Percentiles rank a stretch among this genome's conserved stretches.
Evolutionary conservation across 305 asterid genomes (phyloP).

Genomic region (Galium porrigens): DNA sequence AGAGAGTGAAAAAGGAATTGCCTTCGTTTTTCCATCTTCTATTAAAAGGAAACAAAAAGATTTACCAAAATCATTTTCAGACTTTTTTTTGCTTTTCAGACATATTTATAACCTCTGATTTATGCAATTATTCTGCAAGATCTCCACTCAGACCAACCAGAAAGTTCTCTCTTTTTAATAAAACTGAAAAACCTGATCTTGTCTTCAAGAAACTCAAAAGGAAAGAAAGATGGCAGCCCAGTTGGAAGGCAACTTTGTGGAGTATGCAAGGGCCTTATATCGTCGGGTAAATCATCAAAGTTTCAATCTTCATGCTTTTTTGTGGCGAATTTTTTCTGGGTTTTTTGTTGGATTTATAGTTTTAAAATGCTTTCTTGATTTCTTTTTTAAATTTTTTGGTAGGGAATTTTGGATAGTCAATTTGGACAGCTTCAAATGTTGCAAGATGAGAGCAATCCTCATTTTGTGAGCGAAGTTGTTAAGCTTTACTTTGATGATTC

Average conservation of each 20-base stretch:
- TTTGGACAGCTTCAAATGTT: conserved; percentile 56
- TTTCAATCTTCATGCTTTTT: neutral
- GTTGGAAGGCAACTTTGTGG: conserved; percentile 52
- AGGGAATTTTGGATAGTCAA: conserved; percentile 66
- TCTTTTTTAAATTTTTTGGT: neutral
- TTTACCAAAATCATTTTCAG: conserved; percentile 23
- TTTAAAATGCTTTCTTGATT: neutral
- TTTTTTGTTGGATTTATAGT: neutral
- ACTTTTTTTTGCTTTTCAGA: too few relatives aligned
- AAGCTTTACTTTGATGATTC: conserved; percentile 71
- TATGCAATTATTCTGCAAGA: conserved; percentile 21
- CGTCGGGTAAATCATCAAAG: conserved; percentile 32
- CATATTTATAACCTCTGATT: conserved; percentile 25
- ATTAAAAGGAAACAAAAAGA: conserved; percentile 14
- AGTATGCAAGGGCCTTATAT: conserved; percentile 32
- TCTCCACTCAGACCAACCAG: conserved; percentile 20
- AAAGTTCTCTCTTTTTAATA: conserved; percentile 6
- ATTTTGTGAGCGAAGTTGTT: conserved; percentile 60
- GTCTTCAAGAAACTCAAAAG: neutral
- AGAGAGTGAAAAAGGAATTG: neutral
- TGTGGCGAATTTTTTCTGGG: neutral
- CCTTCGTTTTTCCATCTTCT: conserved; percentile 12
- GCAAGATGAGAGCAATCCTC: conserved; percentile 72
- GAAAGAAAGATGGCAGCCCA: conserved; percentile 34
- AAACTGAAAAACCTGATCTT: neutral